phyloP scores from a whole-genome alignment of 164 flowering plant genomes.

The Aristolochia contorta region DNA sequence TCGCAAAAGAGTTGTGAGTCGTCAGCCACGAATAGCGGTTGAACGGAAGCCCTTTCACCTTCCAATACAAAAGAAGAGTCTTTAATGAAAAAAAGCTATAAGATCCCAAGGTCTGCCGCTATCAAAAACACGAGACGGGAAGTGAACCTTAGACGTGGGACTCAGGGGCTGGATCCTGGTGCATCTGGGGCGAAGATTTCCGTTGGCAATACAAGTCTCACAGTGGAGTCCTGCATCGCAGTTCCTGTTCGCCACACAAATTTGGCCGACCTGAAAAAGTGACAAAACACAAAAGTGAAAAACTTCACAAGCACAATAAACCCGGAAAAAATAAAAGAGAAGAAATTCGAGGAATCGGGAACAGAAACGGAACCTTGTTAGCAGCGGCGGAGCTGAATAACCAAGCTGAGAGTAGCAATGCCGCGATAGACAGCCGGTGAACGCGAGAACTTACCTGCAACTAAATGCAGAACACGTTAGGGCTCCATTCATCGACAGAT shows the following conservation, averaged over 20 bases:
- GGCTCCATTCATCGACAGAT: not conserved
- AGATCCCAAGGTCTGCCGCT: slow-evolving; percentile 11
- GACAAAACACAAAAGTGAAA: not conserved
- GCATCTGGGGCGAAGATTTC: slow-evolving; percentile 59
- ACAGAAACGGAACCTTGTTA: not conserved
- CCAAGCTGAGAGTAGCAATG: not conserved
- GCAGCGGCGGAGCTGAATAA: not conserved
- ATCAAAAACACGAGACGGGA: slow-evolving; percentile 37
- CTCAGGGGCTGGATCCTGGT: slow-evolving; percentile 51
- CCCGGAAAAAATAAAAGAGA: not conserved
- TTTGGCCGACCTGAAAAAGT: slow-evolving; percentile 36
- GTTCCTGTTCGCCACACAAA: slow-evolving; percentile 38
- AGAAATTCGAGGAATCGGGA: not conserved
- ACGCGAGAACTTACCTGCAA: not conserved
- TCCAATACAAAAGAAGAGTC: not conserved
- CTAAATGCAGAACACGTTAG: not conserved
- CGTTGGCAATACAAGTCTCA: slow-evolving; percentile 60
- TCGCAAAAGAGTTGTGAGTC: slow-evolving; percentile 82
- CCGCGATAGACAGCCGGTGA: not conserved
- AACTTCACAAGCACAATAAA: not conserved
- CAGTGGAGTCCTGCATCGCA: slow-evolving; percentile 78
- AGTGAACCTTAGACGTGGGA: slow-evolving; percentile 57
- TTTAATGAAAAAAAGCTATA: no score
- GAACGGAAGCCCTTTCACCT: slow-evolving; percentile 73
- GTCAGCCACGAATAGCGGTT: slow-evolving; percentile 84